phyloP scores from a whole-genome alignment of 495 filamentous ascomycete genomes.

The Friedmanniomyces endolithicus region DNA sequence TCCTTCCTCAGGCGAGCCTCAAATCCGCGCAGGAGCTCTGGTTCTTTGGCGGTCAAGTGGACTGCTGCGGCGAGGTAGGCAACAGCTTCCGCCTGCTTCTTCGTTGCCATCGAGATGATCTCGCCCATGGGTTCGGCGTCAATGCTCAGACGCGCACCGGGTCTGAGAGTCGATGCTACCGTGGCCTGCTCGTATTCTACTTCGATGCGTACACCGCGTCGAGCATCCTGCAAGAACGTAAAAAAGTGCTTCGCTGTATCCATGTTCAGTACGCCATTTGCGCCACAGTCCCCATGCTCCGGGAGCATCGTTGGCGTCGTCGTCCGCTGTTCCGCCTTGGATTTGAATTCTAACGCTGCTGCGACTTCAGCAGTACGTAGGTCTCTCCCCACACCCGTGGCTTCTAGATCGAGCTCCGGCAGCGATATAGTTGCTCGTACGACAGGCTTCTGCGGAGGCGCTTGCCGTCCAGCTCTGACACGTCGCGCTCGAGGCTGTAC shows the following conservation, averaged over 20 bases:
- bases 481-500: background rate
- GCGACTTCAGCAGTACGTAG: conserved; percentile 29
- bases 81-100: conserved; percentile 29
- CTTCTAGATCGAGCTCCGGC: conserved; percentile 34
- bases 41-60: conserved; percentile 27
- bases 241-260: conserved; percentile 35
- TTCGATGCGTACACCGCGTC: conserved; percentile 24
- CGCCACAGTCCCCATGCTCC: background rate
- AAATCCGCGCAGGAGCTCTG: conserved; percentile 32
- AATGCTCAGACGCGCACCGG: conserved; percentile 25
- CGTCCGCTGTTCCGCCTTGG: conserved; percentile 22
- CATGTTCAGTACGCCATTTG: conserved; percentile 25
- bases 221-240: conserved; percentile 31
- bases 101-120: conserved; percentile 30
- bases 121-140: conserved; percentile 28
- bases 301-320: conserved; percentile 28
- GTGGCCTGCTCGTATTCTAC: conserved; percentile 13
- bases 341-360: conserved; percentile 30
- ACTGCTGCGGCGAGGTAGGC: conserved; percentile 37
- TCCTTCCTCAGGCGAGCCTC: conserved; percentile 27
- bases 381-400: conserved; percentile 21
- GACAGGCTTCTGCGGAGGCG: conserved; percentile 6
- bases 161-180: background rate
- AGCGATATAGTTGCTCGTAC: conserved; percentile 32
- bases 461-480: conserved; percentile 1